Base-by-base conservation (phyloP, 1,139 yeast species). In the Pichia sp. region DNA sequence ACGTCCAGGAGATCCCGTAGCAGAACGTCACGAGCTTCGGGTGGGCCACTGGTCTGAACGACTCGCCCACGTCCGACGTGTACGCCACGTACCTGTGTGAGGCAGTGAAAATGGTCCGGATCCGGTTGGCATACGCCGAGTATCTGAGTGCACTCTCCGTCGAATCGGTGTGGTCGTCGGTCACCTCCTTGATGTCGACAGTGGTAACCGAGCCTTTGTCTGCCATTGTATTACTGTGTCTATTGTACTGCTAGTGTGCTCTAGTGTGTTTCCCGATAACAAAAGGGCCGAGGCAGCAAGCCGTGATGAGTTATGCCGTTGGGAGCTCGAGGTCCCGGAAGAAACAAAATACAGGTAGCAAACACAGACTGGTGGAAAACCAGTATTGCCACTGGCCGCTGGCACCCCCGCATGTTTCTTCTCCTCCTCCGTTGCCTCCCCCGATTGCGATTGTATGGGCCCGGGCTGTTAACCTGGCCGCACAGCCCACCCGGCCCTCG, bases 81-180 rank as follows among this genome's bases (percentile, higher is more conserved):
- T 88, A 88, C 2, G 96, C 96, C 30, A 88, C 89, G 65, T 88
- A 88, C 62, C 96, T 73, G 66, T 86, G 93, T n/a, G 92, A 81
- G 7, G 95, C 91, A 54, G 77, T 66, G 54, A 87, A 74, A 60
- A 87, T 84, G 36, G 89, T 83, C 69, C 91, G 75, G 53, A 86
- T 67, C 64, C 95, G 73, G 65, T 85, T 84, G 59, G 92, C 91
- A 66, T 87, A 87, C 17, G 93, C 95, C 4, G 95, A 90, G 64
- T 87, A 87, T 76, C 95, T 82, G 49, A 86, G 68, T 2, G 63
- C 58, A 16, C 63, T 57, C 27, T 65, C 68, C 1, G 65, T 66
- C 6, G 65, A 54, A 5, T 49, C 49, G 5, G 29, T 17, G 16
- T 40, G 27, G 20, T 40, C 38, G 5, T 38, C 34, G 16, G 29